Percentiles rank a stretch among this genome's conserved stretches.
Conservation (phyloP, 1,139 yeast species). For the Candida dubliniensis region DNA sequence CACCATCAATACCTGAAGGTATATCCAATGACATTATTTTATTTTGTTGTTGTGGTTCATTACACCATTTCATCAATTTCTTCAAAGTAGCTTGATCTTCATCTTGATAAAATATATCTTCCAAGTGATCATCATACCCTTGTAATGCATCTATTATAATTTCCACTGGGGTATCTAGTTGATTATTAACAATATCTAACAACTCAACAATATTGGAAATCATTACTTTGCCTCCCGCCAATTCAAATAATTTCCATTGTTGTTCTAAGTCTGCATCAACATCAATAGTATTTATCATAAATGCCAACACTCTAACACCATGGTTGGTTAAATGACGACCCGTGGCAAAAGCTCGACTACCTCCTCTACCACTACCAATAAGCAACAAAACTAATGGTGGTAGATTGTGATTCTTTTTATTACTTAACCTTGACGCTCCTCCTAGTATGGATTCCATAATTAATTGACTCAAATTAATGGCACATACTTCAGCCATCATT, state of each 20-base stretch:
- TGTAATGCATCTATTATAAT: conserved; percentile 78
- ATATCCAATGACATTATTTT: conserved; percentile 72
- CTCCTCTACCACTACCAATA: conserved; percentile 73
- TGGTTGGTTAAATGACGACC: conserved; percentile 80
- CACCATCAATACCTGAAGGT: conserved; percentile 84
- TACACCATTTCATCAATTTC: conserved; percentile 67
- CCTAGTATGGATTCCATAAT: conserved; percentile 61
- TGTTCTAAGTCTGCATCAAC: conserved; percentile 25
- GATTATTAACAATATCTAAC: conserved; percentile 34
- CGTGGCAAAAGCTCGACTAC: conserved; percentile 73
- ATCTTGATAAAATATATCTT: conserved; percentile 42
- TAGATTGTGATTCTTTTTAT: conserved; percentile 62
- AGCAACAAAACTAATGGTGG: conserved; percentile 76
- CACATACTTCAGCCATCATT: conserved; percentile 67
- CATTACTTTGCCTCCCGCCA: conserved; percentile 46
- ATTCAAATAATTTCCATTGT: conserved; percentile 57
- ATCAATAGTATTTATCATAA: conserved; percentile 40
- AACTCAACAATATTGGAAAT: conserved; percentile 33
- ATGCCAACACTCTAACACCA: conserved; percentile 68
- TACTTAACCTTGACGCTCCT: conserved; percentile 61
- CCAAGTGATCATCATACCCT: conserved; percentile 74
- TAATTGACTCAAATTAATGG: conserved; percentile 62
- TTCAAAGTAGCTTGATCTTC: conserved; percentile 44
- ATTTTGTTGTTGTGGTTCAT: conserved; percentile 46
- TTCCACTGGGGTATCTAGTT: conserved; percentile 73